These are phyloP conservation scores for Hypholoma fasciculare DNA, from an alignment of 768 basidiomycete species.

Conservation along the genomic window DNA sequence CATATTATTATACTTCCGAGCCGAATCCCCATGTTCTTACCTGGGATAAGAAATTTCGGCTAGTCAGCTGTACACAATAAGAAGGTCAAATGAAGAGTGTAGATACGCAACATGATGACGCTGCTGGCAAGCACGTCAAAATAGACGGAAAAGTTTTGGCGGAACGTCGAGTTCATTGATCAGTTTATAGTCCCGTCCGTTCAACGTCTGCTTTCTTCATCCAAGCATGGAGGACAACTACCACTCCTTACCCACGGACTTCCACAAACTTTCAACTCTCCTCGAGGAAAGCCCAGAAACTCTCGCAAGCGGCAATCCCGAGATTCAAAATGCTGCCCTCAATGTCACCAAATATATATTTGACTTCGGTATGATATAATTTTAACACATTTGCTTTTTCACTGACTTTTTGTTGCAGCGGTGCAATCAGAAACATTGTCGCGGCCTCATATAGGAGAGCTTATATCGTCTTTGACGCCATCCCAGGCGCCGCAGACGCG, in stretches of 20 bases:
- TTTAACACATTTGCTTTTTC: background rate
- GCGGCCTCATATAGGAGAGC: constrained; percentile 57
- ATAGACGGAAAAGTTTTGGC: constrained; percentile 19
- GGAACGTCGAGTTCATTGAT: background rate
- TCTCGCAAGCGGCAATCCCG: constrained; percentile 53
- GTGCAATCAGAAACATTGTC: constrained; percentile 69
- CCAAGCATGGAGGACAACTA: background rate
- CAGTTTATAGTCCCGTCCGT: background rate
- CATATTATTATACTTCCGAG: background rate
- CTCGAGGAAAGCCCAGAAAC: constrained; percentile 55
- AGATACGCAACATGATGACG: background rate
- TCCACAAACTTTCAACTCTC: constrained; percentile 51
- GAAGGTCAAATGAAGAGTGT: background rate
- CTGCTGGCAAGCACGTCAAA: constrained; percentile 20
- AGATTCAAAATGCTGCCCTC: constrained; percentile 59
- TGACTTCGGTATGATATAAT: constrained; percentile 59
- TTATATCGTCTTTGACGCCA: constrained; percentile 71
- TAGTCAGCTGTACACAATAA: no score
- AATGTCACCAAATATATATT: constrained; percentile 74
- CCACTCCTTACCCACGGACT: constrained; percentile 27
- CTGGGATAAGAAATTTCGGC: no score
- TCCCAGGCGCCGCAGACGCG: constrained; percentile 73
- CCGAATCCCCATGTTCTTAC: background rate
- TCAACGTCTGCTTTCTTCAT: background rate
- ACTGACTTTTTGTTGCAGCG: constrained; percentile 40